Conservation (phyloP, 805 yeast species). For the Yarrowia hollandica region DNA sequence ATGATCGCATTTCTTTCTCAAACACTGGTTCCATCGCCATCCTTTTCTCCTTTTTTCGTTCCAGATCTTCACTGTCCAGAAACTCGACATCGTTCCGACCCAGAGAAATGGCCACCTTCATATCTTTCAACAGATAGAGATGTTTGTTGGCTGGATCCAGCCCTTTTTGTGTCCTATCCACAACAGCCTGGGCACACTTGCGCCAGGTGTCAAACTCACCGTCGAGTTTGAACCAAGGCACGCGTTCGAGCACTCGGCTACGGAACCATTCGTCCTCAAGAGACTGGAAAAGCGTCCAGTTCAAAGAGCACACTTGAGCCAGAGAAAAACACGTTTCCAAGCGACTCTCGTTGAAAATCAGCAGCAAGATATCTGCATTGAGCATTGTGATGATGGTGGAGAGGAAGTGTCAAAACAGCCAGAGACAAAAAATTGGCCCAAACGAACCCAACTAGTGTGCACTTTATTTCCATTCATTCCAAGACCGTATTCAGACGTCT, state of each 20-base stretch:
- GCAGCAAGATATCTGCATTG: background rate
- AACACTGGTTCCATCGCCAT: too few species aligned
- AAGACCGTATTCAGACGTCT: too few species aligned
- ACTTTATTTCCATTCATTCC: too few species aligned
- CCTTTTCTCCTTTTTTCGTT: too few species aligned
- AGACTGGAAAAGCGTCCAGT: background rate
- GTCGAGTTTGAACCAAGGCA: background rate
- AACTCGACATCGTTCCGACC: background rate
- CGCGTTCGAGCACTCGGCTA: background rate
- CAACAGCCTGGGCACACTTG: background rate
- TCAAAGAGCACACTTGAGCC: background rate
- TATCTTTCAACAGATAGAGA: background rate
- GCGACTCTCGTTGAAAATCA: background rate
- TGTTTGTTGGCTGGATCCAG: background rate
- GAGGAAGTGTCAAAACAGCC: too few species aligned
- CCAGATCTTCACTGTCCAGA: too few species aligned
- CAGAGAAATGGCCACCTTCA: background rate
- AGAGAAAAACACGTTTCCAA: background rate
- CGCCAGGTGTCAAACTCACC: background rate
- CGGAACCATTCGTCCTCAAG: background rate
- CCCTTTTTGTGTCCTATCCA: background rate
- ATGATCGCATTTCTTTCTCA: too few species aligned
- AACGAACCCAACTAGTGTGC: too few species aligned
- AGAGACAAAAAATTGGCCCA: too few species aligned
- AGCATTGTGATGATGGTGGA: background rate